phyloP scores from a whole-genome alignment of 140 eudicot species.

The Anethum foeniculum region DNA sequence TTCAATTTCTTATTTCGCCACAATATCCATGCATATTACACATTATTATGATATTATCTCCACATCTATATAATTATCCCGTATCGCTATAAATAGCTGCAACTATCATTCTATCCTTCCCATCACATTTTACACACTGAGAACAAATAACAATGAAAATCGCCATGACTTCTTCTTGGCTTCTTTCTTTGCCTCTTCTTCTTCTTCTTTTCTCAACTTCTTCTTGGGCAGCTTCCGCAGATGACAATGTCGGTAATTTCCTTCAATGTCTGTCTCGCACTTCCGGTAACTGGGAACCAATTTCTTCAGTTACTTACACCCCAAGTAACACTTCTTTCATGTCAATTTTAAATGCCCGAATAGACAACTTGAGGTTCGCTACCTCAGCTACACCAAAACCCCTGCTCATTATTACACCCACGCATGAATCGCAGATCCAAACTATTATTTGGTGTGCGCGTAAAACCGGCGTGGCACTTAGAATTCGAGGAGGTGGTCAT shows the following conservation, averaged over 20 bases:
- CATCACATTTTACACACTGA: neutral
- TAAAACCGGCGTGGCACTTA: neutral
- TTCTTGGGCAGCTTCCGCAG: neutral
- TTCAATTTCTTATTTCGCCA: neutral
- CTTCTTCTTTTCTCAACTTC: neutral
- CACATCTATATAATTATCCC: neutral
- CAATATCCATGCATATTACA: neutral
- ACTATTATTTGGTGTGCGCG: neutral
- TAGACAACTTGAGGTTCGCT: neutral
- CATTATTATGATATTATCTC: neutral
- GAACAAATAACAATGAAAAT: neutral
- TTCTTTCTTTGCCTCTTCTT: neutral
- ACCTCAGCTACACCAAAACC: neutral
- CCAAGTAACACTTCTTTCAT: neutral
- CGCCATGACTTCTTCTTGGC: neutral
- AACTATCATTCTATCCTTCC: neutral
- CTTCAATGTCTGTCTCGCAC: slow-evolving; percentile 1
- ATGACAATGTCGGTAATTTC: neutral
- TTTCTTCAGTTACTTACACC: neutral
- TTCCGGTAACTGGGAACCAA: neutral
- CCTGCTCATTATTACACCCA: neutral
- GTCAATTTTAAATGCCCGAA: neutral
- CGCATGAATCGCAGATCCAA: neutral
- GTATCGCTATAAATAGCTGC: neutral
- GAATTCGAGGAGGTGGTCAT: slow-evolving; percentile 7